Base-by-base conservation (phyloP, 2,329 filamentous ascomycete genomes). In the Coleophoma eucalyptorum region DNA sequence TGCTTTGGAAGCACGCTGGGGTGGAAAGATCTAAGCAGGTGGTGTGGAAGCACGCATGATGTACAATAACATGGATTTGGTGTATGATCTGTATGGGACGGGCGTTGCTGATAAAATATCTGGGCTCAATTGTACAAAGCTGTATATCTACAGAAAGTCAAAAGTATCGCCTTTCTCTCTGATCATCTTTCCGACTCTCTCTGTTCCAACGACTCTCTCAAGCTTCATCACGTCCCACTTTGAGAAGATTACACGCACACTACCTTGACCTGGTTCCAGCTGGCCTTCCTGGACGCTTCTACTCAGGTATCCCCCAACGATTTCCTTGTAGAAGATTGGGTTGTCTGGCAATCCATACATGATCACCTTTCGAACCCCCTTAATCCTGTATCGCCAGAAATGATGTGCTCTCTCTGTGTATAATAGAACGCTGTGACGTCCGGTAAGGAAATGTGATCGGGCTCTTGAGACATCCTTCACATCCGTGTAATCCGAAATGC, bases 351-450 rank as follows among this genome's bases (percentile, higher is more conserved):
- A 69, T 1, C 86, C 88, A 67, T 97, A 97, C 76, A 96, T 87
- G 47, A 97, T 79, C n/a, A 97, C 81, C 38, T 85, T 79, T 67
- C 85, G 86, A 13, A 94, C 90, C 19, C 94, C 94, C 34, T 83
- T 80, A 49, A 99, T 78, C 58, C 82, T 80, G 65, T 94, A 91
- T n/a, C 94, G 80, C 46, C 90, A 84, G 76, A 97, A 97, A 69
- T 99, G 94, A 70, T 99, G 94, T n/a, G 92, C 89, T 52, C 94
- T 85, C 67, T 96, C 93, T 2, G 92, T 95, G 71, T 97, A 99
- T 15, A 99, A 75, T 37, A 99, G 71, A 16, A 97, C 79, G 18
- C 83, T 83, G 65, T 97, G 89, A 15, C 91, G 79, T 5, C 92
- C 94, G 37, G 76, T 87, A 57, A 90, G 73, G 70, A 99, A 97